Evolutionary conservation across 768 basidiomycete species (phyloP).

Genomic region (Serendipita sp.): DNA sequence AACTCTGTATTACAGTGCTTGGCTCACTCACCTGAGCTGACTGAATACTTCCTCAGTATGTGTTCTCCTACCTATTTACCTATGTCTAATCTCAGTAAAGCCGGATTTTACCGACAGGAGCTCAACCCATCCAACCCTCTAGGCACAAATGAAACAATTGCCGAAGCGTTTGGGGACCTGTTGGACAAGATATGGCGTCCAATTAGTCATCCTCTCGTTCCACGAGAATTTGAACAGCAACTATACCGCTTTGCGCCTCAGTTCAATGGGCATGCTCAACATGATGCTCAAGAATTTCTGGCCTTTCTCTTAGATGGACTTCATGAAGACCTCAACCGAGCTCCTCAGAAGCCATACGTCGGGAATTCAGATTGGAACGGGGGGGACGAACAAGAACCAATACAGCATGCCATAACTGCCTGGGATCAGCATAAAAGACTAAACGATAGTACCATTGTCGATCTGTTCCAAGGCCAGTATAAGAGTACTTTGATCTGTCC

Average conservation of each 20-base stretch:
- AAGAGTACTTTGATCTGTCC: conserved; percentile 91
- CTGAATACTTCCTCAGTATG: conserved; percentile 83
- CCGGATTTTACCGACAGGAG: conserved; percentile 67
- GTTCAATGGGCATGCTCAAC: conserved; percentile 95
- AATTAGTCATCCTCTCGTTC: conserved; percentile 54
- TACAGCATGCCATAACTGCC: conserved; percentile 62
- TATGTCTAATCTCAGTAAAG: conserved; percentile 21
- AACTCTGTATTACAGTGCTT: conserved; percentile 96
- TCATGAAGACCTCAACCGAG: conserved; percentile 38
- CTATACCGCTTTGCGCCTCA: conserved; percentile 87
- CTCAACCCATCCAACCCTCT: conserved; percentile 91
- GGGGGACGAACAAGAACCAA: conserved; percentile 61
- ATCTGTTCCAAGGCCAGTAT: conserved; percentile 89
- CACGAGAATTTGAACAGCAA: conserved; percentile 84
- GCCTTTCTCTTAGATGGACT: conserved; percentile 69
- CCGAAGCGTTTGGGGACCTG: conserved; percentile 75
- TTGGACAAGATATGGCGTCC: conserved; percentile 73
- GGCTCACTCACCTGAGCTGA: conserved; percentile 76
- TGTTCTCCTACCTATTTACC: conserved; percentile 3
- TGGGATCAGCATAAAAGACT: conserved; percentile 94
- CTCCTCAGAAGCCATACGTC: conserved; percentile 87
- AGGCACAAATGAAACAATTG: conserved; percentile 98
- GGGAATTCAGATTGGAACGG: conserved; percentile 98
- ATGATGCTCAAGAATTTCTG: conserved; percentile 93
- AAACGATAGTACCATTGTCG: conserved; percentile 97